Base-by-base conservation (phyloP, 768 basidiomycete genomes). In the Auricularia cornea region DNA sequence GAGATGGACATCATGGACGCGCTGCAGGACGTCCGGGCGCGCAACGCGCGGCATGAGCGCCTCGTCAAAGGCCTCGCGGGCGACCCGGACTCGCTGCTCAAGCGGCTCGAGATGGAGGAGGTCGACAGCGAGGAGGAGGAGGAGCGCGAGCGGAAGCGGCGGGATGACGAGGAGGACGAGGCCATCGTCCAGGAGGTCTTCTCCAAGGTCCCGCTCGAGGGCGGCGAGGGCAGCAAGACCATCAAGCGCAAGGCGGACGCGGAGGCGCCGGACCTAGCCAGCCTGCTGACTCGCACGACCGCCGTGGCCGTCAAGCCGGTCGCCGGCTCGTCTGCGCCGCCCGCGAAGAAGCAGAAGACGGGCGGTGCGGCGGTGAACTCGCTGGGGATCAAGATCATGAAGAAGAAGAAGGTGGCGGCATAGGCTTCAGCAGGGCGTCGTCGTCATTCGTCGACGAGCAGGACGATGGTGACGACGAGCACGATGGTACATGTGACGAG, bases 1-100 rank as follows among this genome's bases (percentile, higher is more conserved):
- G 96, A 98, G 77, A 99, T 99, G 97, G 97, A 98, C 70, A 89
- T 96, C 62, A 82, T 98, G 68, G 97, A 99, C 72, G 93, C 93
- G 14, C 79, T 99, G 63, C 94, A 97, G 72, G 95, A 98, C 66
- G 92, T 94, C 64, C 81, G 91, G 61, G 89, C 89, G 12, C 80
- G 87, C 61, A 94, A 94, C 72, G 89, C 92, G 2, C 83, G 94
- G 62, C 92, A 93, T 68, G 96, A 98, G 68, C 81, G 93, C 16
- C 54, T 57, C 54, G 54, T 57, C 28, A 28, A 31, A 11, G 32
- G 79, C 92, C 26, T 94, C 90, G 18, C 84, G 72, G 29, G 72
- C 69, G 74, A 91, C 51, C 76, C 84, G 0, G 86, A 86, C 10
- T 88, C 92, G 69, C 73, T 96, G 44, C 66, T 86, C 26, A 86